Evolutionary conservation across 2,329 filamentous ascomycete species (phyloP).

Genomic region (Chalara sp.): DNA sequence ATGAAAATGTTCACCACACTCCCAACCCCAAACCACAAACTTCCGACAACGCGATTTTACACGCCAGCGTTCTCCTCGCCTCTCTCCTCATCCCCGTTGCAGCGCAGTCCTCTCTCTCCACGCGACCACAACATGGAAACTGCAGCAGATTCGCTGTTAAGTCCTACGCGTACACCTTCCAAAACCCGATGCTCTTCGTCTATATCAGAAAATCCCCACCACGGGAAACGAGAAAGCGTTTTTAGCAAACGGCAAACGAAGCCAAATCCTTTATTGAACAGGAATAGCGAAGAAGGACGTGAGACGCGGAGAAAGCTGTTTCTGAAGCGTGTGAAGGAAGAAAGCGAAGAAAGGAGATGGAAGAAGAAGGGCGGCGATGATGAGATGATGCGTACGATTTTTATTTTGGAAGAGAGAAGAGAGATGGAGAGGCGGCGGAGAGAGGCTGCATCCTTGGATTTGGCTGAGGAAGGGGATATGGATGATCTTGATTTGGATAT

Average conservation of each 20-base stretch:
- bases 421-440: conserved; percentile 25
- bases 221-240: conserved; percentile 9
- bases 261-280: conserved; percentile 55
- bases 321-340: conserved; percentile 57
- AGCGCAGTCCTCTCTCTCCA: conserved; percentile 37
- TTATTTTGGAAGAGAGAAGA: conserved; percentile 30
- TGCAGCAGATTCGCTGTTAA: not conserved
- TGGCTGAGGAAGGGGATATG: conserved; percentile 14
- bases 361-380: conserved; percentile 57
- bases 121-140: not conserved
- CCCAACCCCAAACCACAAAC: conserved; percentile 10
- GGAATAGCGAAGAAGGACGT: conserved; percentile 45
- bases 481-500: conserved; percentile 10
- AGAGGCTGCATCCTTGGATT: conserved; percentile 19
- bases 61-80: conserved; percentile 45
- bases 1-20: conserved; percentile 23
- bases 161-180: not conserved
- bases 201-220: conserved; percentile 6
- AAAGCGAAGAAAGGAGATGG: conserved; percentile 53
- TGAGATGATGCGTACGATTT: conserved; percentile 37
- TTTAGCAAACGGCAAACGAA: conserved; percentile 43
- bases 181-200: conserved; percentile 1
- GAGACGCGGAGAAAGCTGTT: conserved; percentile 63
- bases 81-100: conserved; percentile 52
- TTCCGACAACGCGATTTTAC: conserved; percentile 12